Evolutionary conservation across 2,329 filamentous ascomycete genomes (phyloP), one percentile per base, ranked within the genome.

Genomic region (Zalaria sp.): DNA sequence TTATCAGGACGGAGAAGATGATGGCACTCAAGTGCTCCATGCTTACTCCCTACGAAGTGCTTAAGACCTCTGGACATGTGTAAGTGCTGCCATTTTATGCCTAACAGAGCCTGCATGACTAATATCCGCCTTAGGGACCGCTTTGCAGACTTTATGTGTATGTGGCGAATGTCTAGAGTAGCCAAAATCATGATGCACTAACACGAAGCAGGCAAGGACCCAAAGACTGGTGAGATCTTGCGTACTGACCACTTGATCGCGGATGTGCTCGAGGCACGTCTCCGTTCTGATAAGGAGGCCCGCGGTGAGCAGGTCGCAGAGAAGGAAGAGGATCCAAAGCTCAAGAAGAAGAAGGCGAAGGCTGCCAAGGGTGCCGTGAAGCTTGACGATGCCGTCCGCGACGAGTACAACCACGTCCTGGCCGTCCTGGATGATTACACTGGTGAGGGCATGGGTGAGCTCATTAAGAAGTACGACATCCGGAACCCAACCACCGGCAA

Each of bases 131-230:
- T 18, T 10, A 43, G 42, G 27, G 88, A 93, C 63, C 91, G 91
- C 65, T 95, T 94, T 57, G 82, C 84, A 64, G 88, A 95, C 63
- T 94, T 85, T 84, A 94, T 94, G 86, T 93, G 85, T 79, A 94
- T 93, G 66, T 5, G 10, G 7, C 11, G 34, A 7, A 25, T 11
- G 11, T 36, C 11, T 6, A 11, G 11, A 36, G 6, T 11, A 36
- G 6, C 34, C 11, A 7, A 18, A 18, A 18, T 18, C 18, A 18
- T 18, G 18, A 18, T 18, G 18, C 18, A 18, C 18, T 18, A 18
- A 18, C 18, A 18, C 7, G n/a, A 6, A 7, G 5, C 27, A 44
- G 43, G 58, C 56, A 61, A 61, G 50, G 91, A 98, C 63, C 86
- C 89, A 48, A 93, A 93, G 73, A 94, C 82, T 55, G 91, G 91